Evolutionary conservation across 768 basidiomycete genomes (phyloP), one percentile per base, ranked within the genome.

Genomic region (Rhodosporidiobolus odoratus): DNA sequence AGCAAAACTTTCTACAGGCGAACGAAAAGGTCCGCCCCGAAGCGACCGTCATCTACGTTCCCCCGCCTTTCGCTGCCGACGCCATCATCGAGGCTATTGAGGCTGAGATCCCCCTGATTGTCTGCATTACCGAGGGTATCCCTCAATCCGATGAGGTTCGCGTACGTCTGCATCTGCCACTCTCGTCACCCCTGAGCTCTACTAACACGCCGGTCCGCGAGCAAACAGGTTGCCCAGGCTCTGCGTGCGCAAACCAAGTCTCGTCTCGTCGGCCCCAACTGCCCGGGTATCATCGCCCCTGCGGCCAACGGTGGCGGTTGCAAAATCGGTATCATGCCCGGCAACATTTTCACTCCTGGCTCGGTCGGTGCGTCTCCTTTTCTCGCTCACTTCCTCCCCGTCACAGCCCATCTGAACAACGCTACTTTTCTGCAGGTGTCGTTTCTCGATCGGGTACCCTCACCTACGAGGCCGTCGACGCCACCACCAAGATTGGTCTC

Each of bases 31-130:
- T 88, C 52, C 82, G 86, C 72, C 96, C 96, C 17, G 95, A 98
- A 77, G 96, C 96, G 37, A 88, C 92, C 43, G 87, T 99, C 68
- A 87, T 99, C 81, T 99, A 98, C 80, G 96, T 99, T 21, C 96
- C 96, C 8, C 96, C 96, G n/a, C 91, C 94, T 7, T 84, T 85
- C 59, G 95, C 95, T 27, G 96, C 92, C 37, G 94, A 95, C 74
- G 96, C 96, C 50, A 97, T 99, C 80, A 88, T 99, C 65, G 96
- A 99, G 81, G 96, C 96, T 43, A 97, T 99, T 77, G 96, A 98
- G 80, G 91, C 91, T 76, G 96, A 99, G 81, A 94, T 99, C 83
- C 87, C 89, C 25, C 82, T 99, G 69, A 99, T 99, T 83, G 96
- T 99, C 57, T 94, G 93, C 79, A 90, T 99, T 76, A 99, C 96